These are phyloP conservation scores for Mixia osmundae DNA, from an alignment of 1,284 basidiomycete genomes.

Conservation along the genomic window DNA sequence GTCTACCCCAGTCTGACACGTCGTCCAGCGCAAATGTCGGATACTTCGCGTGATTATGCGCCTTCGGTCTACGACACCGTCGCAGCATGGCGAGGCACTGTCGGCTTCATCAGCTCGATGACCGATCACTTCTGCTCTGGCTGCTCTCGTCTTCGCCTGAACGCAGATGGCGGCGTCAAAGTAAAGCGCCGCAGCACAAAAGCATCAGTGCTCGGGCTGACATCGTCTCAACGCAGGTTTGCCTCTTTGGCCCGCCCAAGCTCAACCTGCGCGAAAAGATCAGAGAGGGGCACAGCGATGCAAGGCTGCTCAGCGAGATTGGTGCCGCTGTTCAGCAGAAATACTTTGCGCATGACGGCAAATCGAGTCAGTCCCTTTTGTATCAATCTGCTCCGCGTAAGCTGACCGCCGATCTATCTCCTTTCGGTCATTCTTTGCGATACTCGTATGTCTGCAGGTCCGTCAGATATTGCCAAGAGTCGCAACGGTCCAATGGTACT, in stretches of 20 bases:
- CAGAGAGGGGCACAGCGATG: conserved; percentile 38
- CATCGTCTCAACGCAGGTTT: conserved; percentile 33
- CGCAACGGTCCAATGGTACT: conserved; percentile 60
- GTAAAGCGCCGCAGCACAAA: conserved; percentile 23
- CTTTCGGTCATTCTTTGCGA: neutral
- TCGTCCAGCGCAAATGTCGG: conserved; percentile 17
- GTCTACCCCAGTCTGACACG: conserved; percentile 1
- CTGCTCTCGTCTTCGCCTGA: conserved; percentile 60
- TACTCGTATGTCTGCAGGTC: conserved; percentile 35
- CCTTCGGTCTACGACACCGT: too few relatives aligned
- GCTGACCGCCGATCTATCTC: too few relatives aligned
- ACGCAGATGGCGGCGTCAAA: conserved; percentile 74
- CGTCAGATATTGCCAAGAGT: conserved; percentile 32
- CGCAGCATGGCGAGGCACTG: conserved; percentile 42
- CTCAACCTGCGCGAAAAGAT: conserved; percentile 54
- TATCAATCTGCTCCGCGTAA: neutral
- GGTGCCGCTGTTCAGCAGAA: conserved; percentile 29
- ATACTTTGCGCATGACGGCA: conserved; percentile 54
- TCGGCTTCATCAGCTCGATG: conserved; percentile 79
- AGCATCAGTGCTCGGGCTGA: neutral
- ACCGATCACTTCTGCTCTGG: conserved; percentile 72
- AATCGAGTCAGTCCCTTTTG: conserved; percentile 2
- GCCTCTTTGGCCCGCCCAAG: conserved; percentile 63
- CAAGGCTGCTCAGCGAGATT: conserved; percentile 37
- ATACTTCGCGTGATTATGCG: conserved; percentile 62